A percentile compares a stretch with the other conserved stretches of the same genome.
phyloP scores from a whole-genome alignment of 2,329 filamentous ascomycete genomes.

The Colletotrichum zoysiae region DNA sequence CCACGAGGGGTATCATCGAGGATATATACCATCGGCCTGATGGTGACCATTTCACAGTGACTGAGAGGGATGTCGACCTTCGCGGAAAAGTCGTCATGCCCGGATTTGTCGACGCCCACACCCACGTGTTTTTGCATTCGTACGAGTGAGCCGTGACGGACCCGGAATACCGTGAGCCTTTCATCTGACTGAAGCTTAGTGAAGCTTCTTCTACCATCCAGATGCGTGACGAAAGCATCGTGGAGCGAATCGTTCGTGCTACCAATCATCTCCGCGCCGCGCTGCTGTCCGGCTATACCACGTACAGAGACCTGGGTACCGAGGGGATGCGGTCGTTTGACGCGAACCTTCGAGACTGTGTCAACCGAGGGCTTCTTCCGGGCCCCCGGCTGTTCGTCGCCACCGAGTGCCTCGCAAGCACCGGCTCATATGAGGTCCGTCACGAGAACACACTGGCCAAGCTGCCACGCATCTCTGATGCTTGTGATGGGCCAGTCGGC shows the following conservation, averaged over 20 bases:
- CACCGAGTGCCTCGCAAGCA: conserved; percentile 63
- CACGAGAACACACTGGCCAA: conserved; percentile 57
- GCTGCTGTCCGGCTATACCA: conserved; percentile 69
- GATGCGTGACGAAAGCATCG: conserved; percentile 69
- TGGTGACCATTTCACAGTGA: conserved; percentile 44
- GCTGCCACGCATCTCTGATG: conserved; percentile 53
- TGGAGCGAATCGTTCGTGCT: conserved; percentile 67
- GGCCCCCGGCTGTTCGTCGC: conserved; percentile 69
- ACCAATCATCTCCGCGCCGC: conserved; percentile 65
- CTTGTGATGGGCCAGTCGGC: conserved; percentile 61
- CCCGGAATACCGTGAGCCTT: no score
- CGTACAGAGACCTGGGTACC: conserved; percentile 68
- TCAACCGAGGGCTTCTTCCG: conserved; percentile 66
- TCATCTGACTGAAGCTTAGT: conserved; percentile 21
- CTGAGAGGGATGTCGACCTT: conserved; percentile 63
- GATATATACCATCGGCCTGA: conserved; percentile 48
- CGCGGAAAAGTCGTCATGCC: conserved; percentile 64
- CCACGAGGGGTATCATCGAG: conserved; percentile 55
- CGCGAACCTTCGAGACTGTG: conserved; percentile 63
- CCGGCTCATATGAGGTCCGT: conserved; percentile 62
- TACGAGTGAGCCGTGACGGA: conserved; percentile 52
- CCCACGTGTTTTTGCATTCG: conserved; percentile 67
- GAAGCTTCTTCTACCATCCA: conserved; percentile 53
- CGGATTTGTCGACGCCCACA: conserved; percentile 67
- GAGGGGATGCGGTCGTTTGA: conserved; percentile 65